Conservation (phyloP, 352 stramenopile genomes). For the Globisporangium viniferum region DNA sequence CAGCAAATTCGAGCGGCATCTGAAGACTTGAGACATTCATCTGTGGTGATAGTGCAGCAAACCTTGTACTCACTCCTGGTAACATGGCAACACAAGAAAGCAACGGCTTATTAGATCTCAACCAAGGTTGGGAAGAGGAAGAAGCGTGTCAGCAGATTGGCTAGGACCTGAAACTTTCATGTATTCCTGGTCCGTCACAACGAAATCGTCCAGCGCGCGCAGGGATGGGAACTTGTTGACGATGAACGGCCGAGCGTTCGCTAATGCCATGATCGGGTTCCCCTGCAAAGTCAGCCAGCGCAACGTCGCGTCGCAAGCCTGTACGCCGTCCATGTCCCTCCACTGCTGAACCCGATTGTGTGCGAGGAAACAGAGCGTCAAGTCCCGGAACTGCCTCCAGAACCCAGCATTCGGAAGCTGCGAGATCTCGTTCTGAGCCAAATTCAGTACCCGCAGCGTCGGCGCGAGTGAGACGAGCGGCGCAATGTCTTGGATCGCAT, state of each 20-base stretch:
- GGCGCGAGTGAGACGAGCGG: slow-evolving; percentile 35
- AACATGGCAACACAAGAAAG: background rate
- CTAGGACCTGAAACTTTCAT: slow-evolving; percentile 39
- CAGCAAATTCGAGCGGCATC: slow-evolving; percentile 47
- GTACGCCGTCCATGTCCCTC: slow-evolving; percentile 44
- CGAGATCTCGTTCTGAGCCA: slow-evolving; percentile 48
- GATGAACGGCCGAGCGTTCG: slow-evolving; percentile 57
- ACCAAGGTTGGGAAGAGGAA: background rate
- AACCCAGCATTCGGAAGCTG: slow-evolving; percentile 43
- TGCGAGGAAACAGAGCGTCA: slow-evolving; percentile 60
- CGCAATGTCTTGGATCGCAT: slow-evolving; percentile 50
- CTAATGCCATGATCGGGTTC: slow-evolving; percentile 58
- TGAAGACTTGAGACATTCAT: slow-evolving; percentile 27
- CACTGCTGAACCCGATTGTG: slow-evolving; percentile 52
- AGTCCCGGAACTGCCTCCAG: slow-evolving; percentile 43
- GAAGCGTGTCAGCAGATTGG: background rate
- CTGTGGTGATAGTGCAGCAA: slow-evolving; percentile 1
- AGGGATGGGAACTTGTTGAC: slow-evolving; percentile 66
- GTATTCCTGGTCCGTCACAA: slow-evolving; percentile 62
- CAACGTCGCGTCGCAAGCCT: slow-evolving; percentile 33
- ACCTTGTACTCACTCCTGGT: slow-evolving; percentile 11
- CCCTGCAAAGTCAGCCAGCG: slow-evolving; percentile 56
- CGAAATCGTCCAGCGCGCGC: slow-evolving; percentile 55
- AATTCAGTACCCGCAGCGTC: slow-evolving; percentile 60
- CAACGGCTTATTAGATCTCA: background rate